Base-by-base conservation (phyloP, 176 grass and related monocot genomes). In the Oryza meridionalis region DNA sequence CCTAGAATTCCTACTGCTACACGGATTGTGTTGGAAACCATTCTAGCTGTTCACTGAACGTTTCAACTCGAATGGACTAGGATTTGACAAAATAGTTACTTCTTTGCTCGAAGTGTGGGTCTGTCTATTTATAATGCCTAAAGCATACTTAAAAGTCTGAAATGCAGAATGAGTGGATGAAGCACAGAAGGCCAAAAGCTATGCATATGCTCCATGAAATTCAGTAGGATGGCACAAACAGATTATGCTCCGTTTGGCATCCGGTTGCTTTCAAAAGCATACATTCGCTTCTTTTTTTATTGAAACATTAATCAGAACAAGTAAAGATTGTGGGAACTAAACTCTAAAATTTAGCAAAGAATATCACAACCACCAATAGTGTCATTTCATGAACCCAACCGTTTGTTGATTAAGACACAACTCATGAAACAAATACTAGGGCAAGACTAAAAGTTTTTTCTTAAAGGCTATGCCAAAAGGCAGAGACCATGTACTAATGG, bases 1-100 rank as follows among this genome's bases (percentile, higher is more conserved):
- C 90, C 91, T 75, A 92, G 79, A 67, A 90, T 82, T 82, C 91
- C 87, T 32, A 87, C 87, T 45, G 49, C n/a, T 37, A 90, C 59
- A 72, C 70, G 91, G 10, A 80, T 29, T 26, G 79, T 84, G 11
- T 81, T 84, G 67, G 32, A 46, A 81, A 75, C 77, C 84, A 86
- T 86, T 73, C 14, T 67, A 51, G 25, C 19, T 63, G 40, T 31
- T 43, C 61, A 53, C 27, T 4, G 5, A 74, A 81, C 45, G 32
- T 11, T 73, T 51, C 58, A 42, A 21, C 38, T 62, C 59, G 22
- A 68, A 62, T 55, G 29, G 9, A 21, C 37, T 14, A 4, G 15
- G 6, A 29, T 26, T 44, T 12, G 1, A 25, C 24, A 38, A 85
- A 16, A 55, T 22, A 5, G 71, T 31, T 2, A 40, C 19, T 72